These are phyloP conservation scores for Chionographis japonica DNA, from an alignment of 106 monocot species.

Conservation along the genomic window DNA sequence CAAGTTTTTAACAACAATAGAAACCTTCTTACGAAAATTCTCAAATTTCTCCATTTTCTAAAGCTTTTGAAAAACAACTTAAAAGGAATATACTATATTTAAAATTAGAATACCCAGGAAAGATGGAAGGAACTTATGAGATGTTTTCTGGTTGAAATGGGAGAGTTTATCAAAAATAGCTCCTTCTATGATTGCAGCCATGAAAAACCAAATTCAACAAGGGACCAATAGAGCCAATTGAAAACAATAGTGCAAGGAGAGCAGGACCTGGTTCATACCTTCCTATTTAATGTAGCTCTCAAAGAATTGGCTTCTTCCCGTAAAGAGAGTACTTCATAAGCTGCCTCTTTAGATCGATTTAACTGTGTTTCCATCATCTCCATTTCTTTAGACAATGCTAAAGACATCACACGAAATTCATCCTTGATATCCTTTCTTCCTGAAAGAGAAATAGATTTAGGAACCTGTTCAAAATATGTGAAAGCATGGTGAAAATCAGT, in stretches of 20 bases:
- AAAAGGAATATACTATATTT: too few species aligned
- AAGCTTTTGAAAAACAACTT: too few species aligned
- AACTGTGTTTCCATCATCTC: conserved; percentile 88
- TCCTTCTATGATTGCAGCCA: neutral
- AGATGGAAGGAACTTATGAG: neutral
- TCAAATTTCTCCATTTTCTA: too few species aligned
- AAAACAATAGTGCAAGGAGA: neutral
- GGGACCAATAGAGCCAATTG: neutral
- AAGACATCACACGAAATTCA: conserved; percentile 86
- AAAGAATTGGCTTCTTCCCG: conserved; percentile 56
- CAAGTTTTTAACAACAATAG: too few species aligned
- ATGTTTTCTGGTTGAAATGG: neutral
- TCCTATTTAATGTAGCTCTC: conserved; percentile 44
- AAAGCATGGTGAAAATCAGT: neutral
- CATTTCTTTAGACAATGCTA: conserved; percentile 79
- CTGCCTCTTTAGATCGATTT: conserved; percentile 73
- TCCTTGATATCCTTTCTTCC: conserved; percentile 90
- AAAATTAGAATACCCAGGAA: too few species aligned
- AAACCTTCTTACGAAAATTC: too few species aligned
- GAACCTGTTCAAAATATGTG: neutral
- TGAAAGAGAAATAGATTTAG: conserved; percentile 19
- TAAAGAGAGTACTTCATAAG: conserved; percentile 58
- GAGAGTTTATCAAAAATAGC: neutral
- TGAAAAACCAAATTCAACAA: neutral
- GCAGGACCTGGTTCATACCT: conserved; percentile 28